Percentiles rank a stretch among this genome's conserved stretches.
Conservation (phyloP, 2,329 filamentous ascomycete species). For the Knufia petricola region DNA sequence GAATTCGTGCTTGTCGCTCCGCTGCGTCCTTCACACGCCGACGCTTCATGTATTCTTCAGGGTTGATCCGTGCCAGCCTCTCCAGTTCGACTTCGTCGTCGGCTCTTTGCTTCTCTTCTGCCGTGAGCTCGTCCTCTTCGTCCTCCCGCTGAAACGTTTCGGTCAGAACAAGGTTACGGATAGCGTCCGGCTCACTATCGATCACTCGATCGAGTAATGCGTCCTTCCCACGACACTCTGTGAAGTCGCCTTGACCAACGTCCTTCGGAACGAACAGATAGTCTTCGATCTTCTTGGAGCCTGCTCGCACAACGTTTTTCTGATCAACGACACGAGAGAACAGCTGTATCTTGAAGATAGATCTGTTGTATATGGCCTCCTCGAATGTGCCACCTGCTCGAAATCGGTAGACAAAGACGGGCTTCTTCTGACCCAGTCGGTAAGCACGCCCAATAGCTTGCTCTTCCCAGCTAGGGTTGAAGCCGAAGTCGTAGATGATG, state of each 20-base stretch:
- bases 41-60: conserved; percentile 18
- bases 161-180: conserved; percentile 49
- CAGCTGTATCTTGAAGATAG: conserved; percentile 74
- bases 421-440: conserved; percentile 70
- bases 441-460: conserved; percentile 83
- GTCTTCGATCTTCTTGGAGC: conserved; percentile 44
- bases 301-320: conserved; percentile 62
- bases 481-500: conserved; percentile 74
- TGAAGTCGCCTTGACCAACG: conserved; percentile 44
- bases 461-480: conserved; percentile 71
- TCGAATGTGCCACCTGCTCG: conserved; percentile 72
- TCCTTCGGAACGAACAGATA: conserved; percentile 52
- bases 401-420: conserved; percentile 77
- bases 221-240: conserved; percentile 50
- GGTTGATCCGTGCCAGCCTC: conserved; percentile 31
- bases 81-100: conserved; percentile 36
- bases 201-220: conserved; percentile 50
- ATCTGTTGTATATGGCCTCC: conserved; percentile 59
- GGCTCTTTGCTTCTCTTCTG: conserved; percentile 51
- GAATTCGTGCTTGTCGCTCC: neutral
- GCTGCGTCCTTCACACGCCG: neutral
- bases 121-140: conserved; percentile 47
- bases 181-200: conserved; percentile 20
- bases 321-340: conserved; percentile 73
- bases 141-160: conserved; percentile 67